Evolutionary conservation across 1,139 yeast species (phyloP).

Genomic region (Geotrichum aggregatum): DNA sequence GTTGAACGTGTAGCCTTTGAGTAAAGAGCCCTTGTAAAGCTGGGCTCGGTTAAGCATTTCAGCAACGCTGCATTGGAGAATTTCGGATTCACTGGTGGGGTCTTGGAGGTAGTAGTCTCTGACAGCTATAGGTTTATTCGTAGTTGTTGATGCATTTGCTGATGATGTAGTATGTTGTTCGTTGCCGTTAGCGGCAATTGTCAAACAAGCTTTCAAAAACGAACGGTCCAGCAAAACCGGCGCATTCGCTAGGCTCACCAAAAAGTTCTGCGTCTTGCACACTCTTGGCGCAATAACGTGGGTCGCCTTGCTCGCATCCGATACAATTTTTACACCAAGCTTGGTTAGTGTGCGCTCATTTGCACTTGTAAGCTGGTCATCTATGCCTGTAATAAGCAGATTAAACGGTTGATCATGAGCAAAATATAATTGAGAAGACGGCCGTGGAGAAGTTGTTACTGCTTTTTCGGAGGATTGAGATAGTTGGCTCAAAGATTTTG

Average conservation of each 20-base stretch:
- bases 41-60: slow-evolving; percentile 5
- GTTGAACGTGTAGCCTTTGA: slow-evolving; percentile 17
- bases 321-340: slow-evolving; percentile 35
- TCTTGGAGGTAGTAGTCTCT: slow-evolving; percentile 26
- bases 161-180: background rate
- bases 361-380: slow-evolving; percentile 24
- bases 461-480: slow-evolving; percentile 1
- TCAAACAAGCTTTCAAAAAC: slow-evolving; percentile 34
- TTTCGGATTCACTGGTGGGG: slow-evolving; percentile 32
- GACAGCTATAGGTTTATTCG: background rate
- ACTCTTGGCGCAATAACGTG: slow-evolving; percentile 65
- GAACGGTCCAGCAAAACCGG: slow-evolving; percentile 40
- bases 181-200: slow-evolving; percentile 33
- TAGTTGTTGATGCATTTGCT: too few species aligned
- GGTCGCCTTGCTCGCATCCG: slow-evolving; percentile 34
- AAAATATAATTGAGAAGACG: background rate
- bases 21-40: slow-evolving; percentile 4
- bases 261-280: slow-evolving; percentile 79
- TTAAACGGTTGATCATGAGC: background rate
- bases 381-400: background rate
- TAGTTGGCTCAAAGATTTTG: background rate
- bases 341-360: slow-evolving; percentile 35
- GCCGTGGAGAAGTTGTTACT: background rate
- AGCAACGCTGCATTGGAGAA: slow-evolving; percentile 1
- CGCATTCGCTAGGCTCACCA: slow-evolving; percentile 45